Evolutionary conservation across 1,284 basidiomycete species (phyloP).

Genomic region (Puccinia triticina): DNA sequence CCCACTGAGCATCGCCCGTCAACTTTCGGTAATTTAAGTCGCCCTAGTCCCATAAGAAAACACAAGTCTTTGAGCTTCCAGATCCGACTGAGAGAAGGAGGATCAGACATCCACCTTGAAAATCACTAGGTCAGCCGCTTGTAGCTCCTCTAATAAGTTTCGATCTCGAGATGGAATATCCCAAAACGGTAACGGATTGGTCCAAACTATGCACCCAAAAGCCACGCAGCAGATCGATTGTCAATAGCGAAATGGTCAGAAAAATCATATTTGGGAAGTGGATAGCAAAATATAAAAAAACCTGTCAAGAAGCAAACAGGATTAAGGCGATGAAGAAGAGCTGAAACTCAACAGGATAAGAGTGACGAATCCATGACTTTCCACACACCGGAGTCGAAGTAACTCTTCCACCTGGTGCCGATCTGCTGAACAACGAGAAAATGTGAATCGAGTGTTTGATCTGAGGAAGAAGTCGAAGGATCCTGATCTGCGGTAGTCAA

Average conservation of each 20-base stretch:
- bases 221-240: not conserved
- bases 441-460: slow-evolving; percentile 55
- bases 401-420: slow-evolving; percentile 73
- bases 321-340: not conserved
- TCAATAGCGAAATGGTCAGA: not conserved
- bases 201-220: slow-evolving; percentile 70
- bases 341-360: slow-evolving; percentile 39
- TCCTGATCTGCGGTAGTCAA: not conserved
- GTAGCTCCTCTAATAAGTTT: slow-evolving; percentile 68
- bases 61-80: not conserved
- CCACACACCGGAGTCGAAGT: slow-evolving; percentile 61
- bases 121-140: slow-evolving; percentile 75
- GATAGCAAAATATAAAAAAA: slow-evolving; percentile 23
- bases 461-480: not conserved
- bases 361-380: slow-evolving; percentile 55
- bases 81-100: not conserved
- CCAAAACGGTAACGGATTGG: slow-evolving; percentile 78
- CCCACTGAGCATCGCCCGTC: slow-evolving; percentile 87
- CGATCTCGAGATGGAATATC: slow-evolving; percentile 71
- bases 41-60: slow-evolving; percentile 38
- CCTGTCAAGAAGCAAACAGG: slow-evolving; percentile 27
- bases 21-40: slow-evolving; percentile 66
- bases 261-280: not conserved
- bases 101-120: slow-evolving; percentile 69
- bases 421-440: slow-evolving; percentile 65